phyloP scores from a whole-genome alignment of 2,329 filamentous ascomycete species.

The Botryosphaeria dothidea region DNA sequence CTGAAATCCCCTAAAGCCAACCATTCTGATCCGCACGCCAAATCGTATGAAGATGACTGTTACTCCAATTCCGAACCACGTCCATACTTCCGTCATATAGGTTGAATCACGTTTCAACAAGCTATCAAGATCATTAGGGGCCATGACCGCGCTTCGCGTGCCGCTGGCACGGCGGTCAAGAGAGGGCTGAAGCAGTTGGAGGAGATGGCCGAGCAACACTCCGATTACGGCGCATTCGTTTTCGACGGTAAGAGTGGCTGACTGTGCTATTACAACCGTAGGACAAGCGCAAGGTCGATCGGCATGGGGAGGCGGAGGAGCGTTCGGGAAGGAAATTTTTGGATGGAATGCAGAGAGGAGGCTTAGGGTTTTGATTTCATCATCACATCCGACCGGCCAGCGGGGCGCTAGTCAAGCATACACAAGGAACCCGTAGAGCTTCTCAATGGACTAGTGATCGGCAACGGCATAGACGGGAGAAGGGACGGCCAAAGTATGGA shows the following conservation, averaged over 20 bases:
- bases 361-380: constrained; percentile 5
- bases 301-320: background rate
- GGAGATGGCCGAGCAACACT: background rate
- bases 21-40: constrained; percentile 38
- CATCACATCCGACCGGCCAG: background rate
- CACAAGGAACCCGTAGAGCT: background rate
- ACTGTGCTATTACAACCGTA: no score
- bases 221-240: background rate
- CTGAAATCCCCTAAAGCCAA: constrained; percentile 39
- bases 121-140: background rate
- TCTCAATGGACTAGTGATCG: background rate
- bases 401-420: background rate
- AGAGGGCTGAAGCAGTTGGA: background rate
- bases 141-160: background rate
- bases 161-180: background rate
- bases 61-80: constrained; percentile 33
- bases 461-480: background rate
- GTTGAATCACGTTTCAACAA: background rate
- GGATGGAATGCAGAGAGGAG: background rate
- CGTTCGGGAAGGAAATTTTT: background rate
- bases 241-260: background rate
- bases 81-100: constrained; percentile 6
- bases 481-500: constrained; percentile 4
- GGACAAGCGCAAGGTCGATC: background rate
- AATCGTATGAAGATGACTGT: constrained; percentile 36